Percentiles rank a stretch among this genome's conserved stretches.
phyloP scores from a whole-genome alignment of 2,329 filamentous ascomycete species.

The Albifimbria verrucaria region DNA sequence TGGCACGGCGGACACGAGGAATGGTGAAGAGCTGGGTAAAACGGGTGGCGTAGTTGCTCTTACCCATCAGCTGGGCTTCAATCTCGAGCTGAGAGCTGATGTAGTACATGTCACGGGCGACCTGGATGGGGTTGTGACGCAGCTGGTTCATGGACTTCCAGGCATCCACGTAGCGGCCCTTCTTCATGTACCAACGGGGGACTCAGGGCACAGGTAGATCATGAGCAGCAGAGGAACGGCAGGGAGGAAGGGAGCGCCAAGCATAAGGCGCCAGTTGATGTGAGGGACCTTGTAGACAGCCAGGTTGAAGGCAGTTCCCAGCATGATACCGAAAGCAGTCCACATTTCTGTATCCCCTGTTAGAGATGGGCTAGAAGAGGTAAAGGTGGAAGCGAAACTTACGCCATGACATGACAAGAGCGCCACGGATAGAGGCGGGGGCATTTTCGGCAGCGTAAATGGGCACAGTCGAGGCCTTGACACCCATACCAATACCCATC shows the following conservation, averaged over 20 bases:
- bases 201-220: constrained; percentile 63
- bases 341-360: constrained; percentile 62
- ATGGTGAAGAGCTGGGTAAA: constrained; percentile 64
- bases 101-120: constrained; percentile 59
- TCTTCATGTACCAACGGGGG: constrained; percentile 65
- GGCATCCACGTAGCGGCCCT: constrained; percentile 56
- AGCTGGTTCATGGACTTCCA: constrained; percentile 52
- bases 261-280: constrained; percentile 36
- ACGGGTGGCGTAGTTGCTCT: constrained; percentile 41
- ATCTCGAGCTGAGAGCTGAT: constrained; percentile 39
- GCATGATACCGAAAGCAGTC: constrained; percentile 52
- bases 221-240: constrained; percentile 49
- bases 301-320: constrained; percentile 39
- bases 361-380: too few relatives aligned
- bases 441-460: constrained; percentile 74
- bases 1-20: constrained; percentile 66
- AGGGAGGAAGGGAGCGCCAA: constrained; percentile 61
- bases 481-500: constrained; percentile 67
- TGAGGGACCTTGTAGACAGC: constrained; percentile 21
- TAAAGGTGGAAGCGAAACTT: too few relatives aligned
- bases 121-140: constrained; percentile 52
- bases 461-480: constrained; percentile 63
- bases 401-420: constrained; percentile 77
- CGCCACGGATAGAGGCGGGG: constrained; percentile 66
- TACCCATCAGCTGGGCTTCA: constrained; percentile 34